Conservation (phyloP, 345 rosid genomes). For the Linum trigynum region DNA sequence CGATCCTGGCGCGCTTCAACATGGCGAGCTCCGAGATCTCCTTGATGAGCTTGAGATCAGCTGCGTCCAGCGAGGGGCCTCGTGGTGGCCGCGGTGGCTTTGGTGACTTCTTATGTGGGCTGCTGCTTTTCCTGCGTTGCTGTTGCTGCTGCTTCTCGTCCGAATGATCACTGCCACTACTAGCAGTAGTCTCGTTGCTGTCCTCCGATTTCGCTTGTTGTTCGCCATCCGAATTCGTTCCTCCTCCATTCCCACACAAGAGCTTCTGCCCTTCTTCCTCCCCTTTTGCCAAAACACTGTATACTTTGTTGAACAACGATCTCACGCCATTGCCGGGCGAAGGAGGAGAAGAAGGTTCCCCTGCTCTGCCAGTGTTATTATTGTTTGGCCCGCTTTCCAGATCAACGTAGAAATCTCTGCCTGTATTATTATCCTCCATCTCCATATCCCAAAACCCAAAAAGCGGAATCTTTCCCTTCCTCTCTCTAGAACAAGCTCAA, state of each 20-base stretch:
- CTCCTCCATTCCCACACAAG: not conserved
- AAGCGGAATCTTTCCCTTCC: not conserved
- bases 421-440: not conserved
- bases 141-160: not conserved
- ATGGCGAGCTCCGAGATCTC: constrained; percentile 24
- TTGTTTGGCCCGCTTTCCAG: not conserved
- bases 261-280: not conserved
- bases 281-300: not conserved
- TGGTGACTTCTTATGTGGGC: constrained; percentile 14
- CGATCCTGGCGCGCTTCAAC: constrained; percentile 20
- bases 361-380: not conserved
- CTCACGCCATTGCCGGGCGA: not conserved
- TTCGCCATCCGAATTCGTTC: not conserved
- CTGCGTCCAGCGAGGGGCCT: constrained; percentile 11
- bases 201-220: not conserved
- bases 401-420: not conserved
- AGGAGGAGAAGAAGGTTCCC: not conserved
- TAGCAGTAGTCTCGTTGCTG: not conserved
- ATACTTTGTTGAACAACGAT: not conserved
- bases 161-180: not conserved
- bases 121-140: constrained; percentile 1
- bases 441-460: too few relatives aligned
- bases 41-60: constrained; percentile 20
- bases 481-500: too few relatives aligned
- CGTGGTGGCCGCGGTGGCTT: constrained; percentile 32